A percentile compares a stretch with the other conserved stretches of the same genome.
Conservation (phyloP, 1,284 basidiomycete species). For the Stygiomarasmius scandens region DNA sequence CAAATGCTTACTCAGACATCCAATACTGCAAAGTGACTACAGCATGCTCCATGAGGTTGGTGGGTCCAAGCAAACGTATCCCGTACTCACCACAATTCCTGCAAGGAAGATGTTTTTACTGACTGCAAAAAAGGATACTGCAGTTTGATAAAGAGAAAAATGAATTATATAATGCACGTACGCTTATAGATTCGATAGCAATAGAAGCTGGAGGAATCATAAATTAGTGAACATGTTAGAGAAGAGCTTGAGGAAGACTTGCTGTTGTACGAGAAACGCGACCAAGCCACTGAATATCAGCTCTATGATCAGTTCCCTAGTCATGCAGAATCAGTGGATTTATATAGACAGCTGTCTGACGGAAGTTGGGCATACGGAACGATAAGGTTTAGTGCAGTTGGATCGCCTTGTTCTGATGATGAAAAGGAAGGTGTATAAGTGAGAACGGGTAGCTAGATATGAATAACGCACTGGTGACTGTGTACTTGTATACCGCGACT, state of each 20-base stretch:
- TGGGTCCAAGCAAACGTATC: no score
- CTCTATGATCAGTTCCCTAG: slow-evolving; percentile 8
- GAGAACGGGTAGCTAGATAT: background rate
- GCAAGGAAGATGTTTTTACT: slow-evolving; percentile 9
- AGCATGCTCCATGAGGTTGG: no score
- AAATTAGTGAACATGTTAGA: background rate
- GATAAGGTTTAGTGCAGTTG: background rate
- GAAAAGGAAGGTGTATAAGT: background rate
- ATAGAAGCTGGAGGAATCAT: slow-evolving; percentile 6
- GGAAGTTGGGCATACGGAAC: no score
- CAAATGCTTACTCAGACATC: background rate
- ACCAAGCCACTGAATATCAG: slow-evolving; percentile 7
- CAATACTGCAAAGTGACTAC: slow-evolving; percentile 7
- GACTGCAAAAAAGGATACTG: slow-evolving; percentile 5
- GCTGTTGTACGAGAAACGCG: slow-evolving; percentile 12
- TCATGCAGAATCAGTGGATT: no score
- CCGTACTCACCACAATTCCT: slow-evolving; percentile 7
- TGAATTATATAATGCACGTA: background rate
- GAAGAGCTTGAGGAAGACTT: background rate
- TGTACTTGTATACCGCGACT: slow-evolving; percentile 17
- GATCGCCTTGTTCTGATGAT: slow-evolving; percentile 7
- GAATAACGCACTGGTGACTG: slow-evolving; percentile 6
- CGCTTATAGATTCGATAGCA: slow-evolving; percentile 13
- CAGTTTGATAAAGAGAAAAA: no score
- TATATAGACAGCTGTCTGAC: no score